Percentiles rank a stretch among this genome's conserved stretches.
phyloP scores from a whole-genome alignment of 306 rosid genomes.

The Carpinus viminea region DNA sequence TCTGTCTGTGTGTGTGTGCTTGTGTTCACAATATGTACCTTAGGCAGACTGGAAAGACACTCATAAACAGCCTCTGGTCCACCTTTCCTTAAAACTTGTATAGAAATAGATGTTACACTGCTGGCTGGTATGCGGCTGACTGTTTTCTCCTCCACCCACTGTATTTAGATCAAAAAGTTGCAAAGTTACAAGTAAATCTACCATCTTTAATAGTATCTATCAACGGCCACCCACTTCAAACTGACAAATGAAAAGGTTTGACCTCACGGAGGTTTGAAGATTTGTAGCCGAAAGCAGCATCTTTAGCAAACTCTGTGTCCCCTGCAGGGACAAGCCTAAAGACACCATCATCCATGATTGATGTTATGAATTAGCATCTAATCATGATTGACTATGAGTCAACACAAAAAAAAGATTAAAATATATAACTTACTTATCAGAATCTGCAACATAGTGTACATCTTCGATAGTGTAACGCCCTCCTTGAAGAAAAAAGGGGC shows the following conservation, averaged over 20 bases:
- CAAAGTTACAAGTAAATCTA: constrained; percentile 14
- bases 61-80: constrained; percentile 89
- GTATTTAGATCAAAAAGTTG: constrained; percentile 28
- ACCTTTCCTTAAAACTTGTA: constrained; percentile 79
- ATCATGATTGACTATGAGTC: constrained; percentile 20
- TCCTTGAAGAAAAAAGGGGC: constrained; percentile 96
- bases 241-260: constrained; percentile 11
- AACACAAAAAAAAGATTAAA: neutral
- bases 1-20: neutral
- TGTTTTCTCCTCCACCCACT: constrained; percentile 99
- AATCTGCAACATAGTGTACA: constrained; percentile 86
- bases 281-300: constrained; percentile 92
- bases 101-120: constrained; percentile 68
- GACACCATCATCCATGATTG: constrained; percentile 28
- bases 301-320: constrained; percentile 91
- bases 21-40: constrained; percentile 46
- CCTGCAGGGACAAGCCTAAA: constrained; percentile 91
- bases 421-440: constrained; percentile 58
- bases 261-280: constrained; percentile 97
- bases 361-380: constrained; percentile 20
- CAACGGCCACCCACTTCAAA: constrained; percentile 15
- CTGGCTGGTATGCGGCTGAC: constrained; percentile 64
- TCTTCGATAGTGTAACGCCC: constrained; percentile 89
- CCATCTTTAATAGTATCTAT: constrained; percentile 3
- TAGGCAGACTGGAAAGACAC: constrained; percentile 66